Conservation (phyloP, 1,284 basidiomycete species). For the Papiliotrema nemorosa region DNA sequence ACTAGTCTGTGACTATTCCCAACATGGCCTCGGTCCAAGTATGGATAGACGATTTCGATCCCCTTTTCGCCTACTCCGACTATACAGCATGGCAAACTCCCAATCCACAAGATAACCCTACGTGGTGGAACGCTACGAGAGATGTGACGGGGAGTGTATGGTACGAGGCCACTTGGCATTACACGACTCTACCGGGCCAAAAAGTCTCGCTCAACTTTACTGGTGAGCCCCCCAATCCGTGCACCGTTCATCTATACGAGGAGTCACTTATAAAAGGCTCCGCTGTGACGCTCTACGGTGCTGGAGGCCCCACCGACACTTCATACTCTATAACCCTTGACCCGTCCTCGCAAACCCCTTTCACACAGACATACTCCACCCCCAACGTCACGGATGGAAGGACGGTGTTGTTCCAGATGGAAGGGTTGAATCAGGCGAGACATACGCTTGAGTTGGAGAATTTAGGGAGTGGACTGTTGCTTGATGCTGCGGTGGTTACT, state of each 20-base stretch:
- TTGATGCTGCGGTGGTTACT: conserved; percentile 34
- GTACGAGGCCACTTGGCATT: conserved; percentile 47
- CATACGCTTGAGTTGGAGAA: conserved; percentile 35
- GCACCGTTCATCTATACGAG: too few species aligned
- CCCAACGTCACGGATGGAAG: conserved; percentile 21
- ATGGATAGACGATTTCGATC: conserved; percentile 50
- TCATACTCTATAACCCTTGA: conserved; percentile 42
- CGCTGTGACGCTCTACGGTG: conserved; percentile 40
- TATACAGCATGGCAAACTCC: conserved; percentile 44
- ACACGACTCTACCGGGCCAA: conserved; percentile 29
- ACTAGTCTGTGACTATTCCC: too few species aligned
- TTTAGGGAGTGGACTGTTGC: conserved; percentile 32
- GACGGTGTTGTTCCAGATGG: conserved; percentile 22
- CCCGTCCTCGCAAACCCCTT: conserved; percentile 7
- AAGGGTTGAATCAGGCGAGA: conserved; percentile 17
- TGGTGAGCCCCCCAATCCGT: conserved; percentile 8
- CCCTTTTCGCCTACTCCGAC: conserved; percentile 35
- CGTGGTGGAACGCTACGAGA: conserved; percentile 36
- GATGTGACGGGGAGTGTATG: conserved; percentile 38
- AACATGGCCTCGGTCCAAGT: conserved; percentile 26
- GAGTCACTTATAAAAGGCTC: conserved; percentile 18
- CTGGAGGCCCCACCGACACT: conserved; percentile 21
- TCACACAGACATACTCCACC: conserved; percentile 10
- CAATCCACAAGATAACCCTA: conserved; percentile 43
- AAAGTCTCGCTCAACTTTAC: conserved; percentile 40